Percentiles rank a stretch among this genome's conserved stretches.
phyloP scores from a whole-genome alignment of 2,329 filamentous ascomycete genomes.

The Ramularia endophylla region DNA sequence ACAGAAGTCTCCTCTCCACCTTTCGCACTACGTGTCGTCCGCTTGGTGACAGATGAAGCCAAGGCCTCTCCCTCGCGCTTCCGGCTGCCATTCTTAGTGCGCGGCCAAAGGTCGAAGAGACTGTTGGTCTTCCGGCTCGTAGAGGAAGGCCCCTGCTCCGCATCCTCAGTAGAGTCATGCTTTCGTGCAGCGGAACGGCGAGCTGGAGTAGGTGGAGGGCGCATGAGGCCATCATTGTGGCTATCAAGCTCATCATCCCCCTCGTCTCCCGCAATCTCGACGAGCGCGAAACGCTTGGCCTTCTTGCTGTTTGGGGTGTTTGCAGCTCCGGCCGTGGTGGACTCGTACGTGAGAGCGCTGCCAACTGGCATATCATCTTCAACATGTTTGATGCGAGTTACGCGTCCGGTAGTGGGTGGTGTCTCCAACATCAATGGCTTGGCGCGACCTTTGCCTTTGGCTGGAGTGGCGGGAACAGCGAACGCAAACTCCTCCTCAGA shows the following conservation, averaged over 20 bases:
- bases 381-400: constrained; percentile 26
- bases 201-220: constrained; percentile 3
- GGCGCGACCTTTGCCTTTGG: constrained; percentile 11
- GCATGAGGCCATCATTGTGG: constrained; percentile 1
- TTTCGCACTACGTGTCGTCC: constrained; percentile 9
- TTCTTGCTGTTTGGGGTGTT: background rate
- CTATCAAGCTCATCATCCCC: constrained; percentile 14
- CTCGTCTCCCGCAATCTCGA: constrained; percentile 43
- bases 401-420: constrained; percentile 11
- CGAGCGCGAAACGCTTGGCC: no score
- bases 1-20: constrained; percentile 1
- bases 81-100: constrained; percentile 46
- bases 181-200: constrained; percentile 6
- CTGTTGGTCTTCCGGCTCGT: constrained; percentile 36
- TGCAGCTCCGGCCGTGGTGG: background rate
- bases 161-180: constrained; percentile 3
- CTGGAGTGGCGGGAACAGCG: constrained; percentile 11
- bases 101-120: constrained; percentile 64
- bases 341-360: constrained; percentile 7
- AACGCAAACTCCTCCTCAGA: constrained; percentile 7
- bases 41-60: constrained; percentile 9
- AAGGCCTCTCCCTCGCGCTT: constrained; percentile 16
- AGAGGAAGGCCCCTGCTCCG: constrained; percentile 8
- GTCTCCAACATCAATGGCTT: constrained; percentile 11
- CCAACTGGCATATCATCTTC: constrained; percentile 28